phyloP scores from a whole-genome alignment of 805 yeast genomes.

The Barnettozyma californica region DNA sequence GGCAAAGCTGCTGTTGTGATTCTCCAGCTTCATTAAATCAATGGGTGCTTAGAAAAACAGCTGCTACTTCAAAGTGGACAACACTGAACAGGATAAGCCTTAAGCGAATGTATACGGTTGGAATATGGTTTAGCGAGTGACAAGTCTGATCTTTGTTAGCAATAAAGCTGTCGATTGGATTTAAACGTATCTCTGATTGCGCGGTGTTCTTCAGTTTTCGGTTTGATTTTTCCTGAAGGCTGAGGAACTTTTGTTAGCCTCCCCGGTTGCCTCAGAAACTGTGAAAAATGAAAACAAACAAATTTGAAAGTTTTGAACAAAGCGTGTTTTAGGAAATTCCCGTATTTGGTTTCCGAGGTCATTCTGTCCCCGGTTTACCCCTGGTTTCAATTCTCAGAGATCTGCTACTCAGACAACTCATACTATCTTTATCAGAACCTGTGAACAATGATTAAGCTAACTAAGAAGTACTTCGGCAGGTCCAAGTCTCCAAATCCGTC shows the following conservation, averaged over 20 bases:
- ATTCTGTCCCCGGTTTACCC: background rate
- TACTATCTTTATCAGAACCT: too few species aligned
- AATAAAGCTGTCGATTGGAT: background rate
- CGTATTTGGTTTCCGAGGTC: background rate
- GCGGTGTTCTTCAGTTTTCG: background rate
- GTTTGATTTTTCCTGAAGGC: background rate
- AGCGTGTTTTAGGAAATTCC: conserved; percentile 7
- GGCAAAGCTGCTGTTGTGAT: conserved; percentile 18
- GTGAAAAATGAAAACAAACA: background rate
- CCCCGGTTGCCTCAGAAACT: background rate
- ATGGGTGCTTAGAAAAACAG: background rate
- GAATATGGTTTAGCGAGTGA: background rate
- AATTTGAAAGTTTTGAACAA: background rate
- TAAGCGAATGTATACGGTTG: background rate
- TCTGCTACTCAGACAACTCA: background rate
- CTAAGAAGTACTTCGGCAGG: conserved; percentile 33
- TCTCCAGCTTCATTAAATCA: conserved; percentile 1
- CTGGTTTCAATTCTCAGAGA: background rate
- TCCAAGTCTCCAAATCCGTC: conserved; percentile 20
- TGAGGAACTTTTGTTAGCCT: background rate
- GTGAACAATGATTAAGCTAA: conserved; percentile 29
- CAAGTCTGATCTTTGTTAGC: background rate
- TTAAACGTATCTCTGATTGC: background rate
- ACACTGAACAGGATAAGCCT: background rate
- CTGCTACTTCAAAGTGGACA: too few species aligned